Conservation (phyloP, 768 basidiomycete species). For the Multifurca ochricompacta region DNA sequence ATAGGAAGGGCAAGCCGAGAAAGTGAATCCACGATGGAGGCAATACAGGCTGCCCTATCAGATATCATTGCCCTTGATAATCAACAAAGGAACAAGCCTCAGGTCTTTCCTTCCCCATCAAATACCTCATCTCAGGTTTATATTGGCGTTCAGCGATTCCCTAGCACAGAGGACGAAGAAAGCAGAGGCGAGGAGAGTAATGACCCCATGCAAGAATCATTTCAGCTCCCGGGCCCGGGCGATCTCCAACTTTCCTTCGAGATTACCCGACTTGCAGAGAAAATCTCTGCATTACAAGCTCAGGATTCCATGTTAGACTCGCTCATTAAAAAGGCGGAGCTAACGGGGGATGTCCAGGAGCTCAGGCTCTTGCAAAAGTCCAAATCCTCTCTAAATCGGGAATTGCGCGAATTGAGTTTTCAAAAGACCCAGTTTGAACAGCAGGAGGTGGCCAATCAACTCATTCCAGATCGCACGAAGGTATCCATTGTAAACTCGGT, state of each 20-base stretch:
- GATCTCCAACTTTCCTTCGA: conserved; percentile 85
- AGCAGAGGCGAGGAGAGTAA: conserved; percentile 37
- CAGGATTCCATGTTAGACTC: conserved; percentile 82
- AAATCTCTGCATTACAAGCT: conserved; percentile 65
- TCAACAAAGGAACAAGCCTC: conserved; percentile 29
- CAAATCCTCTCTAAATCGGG: conserved; percentile 71
- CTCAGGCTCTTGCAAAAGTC: conserved; percentile 75
- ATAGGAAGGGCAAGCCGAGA: conserved; percentile 46
- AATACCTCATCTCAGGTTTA: not conserved
- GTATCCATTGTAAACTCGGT: conserved; percentile 83
- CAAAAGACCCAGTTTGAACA: conserved; percentile 92
- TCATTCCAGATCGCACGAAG: conserved; percentile 75
- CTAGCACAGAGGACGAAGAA: conserved; percentile 29
- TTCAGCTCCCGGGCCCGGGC: conserved; percentile 77
- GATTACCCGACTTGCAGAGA: conserved; percentile 69
- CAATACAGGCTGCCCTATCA: conserved; percentile 91
- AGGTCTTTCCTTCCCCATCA: not conserved
- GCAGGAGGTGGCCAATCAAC: conserved; percentile 84
- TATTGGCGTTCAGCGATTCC: not conserved
- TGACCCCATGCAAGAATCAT: conserved; percentile 41
- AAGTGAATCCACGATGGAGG: conserved; percentile 81
- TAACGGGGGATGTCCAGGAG: conserved; percentile 86
- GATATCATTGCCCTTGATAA: conserved; percentile 90
- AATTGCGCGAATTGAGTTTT: conserved; percentile 77
- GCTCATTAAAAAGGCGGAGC: conserved; percentile 89